Evolutionary conservation across 2,329 filamentous ascomycete genomes (phyloP).

Genomic region (Aspergillus uvarum): DNA sequence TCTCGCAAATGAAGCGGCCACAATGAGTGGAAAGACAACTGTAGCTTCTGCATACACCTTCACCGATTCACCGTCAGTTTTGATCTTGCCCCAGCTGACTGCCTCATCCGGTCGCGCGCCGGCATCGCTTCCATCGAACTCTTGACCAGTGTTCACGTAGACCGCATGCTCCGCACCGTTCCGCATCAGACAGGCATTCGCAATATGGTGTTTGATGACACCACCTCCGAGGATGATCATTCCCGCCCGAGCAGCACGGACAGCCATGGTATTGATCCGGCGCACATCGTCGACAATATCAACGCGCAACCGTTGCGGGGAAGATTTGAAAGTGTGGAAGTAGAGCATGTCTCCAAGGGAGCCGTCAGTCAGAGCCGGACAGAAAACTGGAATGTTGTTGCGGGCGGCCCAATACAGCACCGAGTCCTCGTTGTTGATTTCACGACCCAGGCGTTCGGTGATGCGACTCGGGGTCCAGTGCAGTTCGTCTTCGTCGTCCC

Average conservation of each 20-base stretch:
- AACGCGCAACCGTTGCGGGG: conserved; percentile 75
- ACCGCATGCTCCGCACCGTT: conserved; percentile 97
- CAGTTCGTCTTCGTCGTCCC: conserved; percentile 62
- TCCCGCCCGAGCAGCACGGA: conserved; percentile 80
- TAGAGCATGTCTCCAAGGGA: conserved; percentile 97
- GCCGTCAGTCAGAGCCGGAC: conserved; percentile 91
- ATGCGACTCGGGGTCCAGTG: conserved; percentile 94
- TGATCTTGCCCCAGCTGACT: conserved; percentile 98
- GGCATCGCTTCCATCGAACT: conserved; percentile 96
- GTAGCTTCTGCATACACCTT: conserved; percentile 79
- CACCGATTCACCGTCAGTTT: conserved; percentile 78
- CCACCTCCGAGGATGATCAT: conserved; percentile 96
- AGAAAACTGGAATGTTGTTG: conserved; percentile 96
- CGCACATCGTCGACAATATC: conserved; percentile 95
- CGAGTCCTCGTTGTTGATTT: conserved; percentile 88
- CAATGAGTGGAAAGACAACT: conserved; percentile 65
- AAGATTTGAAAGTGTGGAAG: conserved; percentile 93
- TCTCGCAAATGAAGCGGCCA: conserved; percentile 65
- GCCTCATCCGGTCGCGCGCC: conserved; percentile 94
- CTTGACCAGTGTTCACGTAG: conserved; percentile 95
- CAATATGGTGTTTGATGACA: conserved; percentile 97
- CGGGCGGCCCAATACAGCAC: conserved; percentile 98
- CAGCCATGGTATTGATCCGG: conserved; percentile 85
- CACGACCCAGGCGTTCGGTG: conserved; percentile 83
- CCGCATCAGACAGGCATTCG: conserved; percentile 95